A percentile compares a stretch with the other conserved stretches of the same genome.
phyloP scores from a whole-genome alignment of 331 rosid species.

The Spiraea crenata region DNA sequence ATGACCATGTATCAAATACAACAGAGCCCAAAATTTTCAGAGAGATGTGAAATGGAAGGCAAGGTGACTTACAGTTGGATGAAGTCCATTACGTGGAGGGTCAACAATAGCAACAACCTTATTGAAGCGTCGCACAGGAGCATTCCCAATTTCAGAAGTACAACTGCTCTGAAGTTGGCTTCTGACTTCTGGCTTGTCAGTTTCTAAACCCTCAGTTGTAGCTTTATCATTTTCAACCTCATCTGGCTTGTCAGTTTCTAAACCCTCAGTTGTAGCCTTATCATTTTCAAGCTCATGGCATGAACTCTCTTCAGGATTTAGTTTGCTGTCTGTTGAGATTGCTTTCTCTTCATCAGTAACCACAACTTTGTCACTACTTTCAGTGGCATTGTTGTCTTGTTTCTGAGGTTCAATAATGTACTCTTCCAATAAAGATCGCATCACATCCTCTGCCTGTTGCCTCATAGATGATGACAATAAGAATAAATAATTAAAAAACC shows the following conservation, averaged over 20 bases:
- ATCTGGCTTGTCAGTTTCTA: conserved; percentile 40
- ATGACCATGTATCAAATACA: no score
- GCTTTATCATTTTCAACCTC: conserved; percentile 42
- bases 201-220: conserved; percentile 40
- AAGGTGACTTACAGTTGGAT: conserved; percentile 74
- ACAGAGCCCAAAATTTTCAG: neutral
- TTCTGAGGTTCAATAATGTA: conserved; percentile 46
- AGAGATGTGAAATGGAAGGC: neutral
- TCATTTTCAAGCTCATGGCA: conserved; percentile 42
- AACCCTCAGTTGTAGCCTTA: conserved; percentile 33
- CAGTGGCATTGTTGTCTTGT: conserved; percentile 36
- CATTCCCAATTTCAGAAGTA: conserved; percentile 43
- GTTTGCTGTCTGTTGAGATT: conserved; percentile 5
- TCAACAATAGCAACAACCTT: conserved; percentile 94
- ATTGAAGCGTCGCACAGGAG: conserved; percentile 47
- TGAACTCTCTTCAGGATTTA: conserved; percentile 30
- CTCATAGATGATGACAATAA: conserved; percentile 14
- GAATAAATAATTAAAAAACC: neutral
- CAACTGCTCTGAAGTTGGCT: conserved; percentile 34
- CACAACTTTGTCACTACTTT: conserved; percentile 24
- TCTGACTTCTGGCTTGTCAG: conserved; percentile 33
- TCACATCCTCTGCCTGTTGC: conserved; percentile 90
- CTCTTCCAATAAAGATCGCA: conserved; percentile 84
- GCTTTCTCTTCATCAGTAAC: conserved; percentile 31
- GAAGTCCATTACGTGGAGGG: conserved; percentile 96